Evolutionary conservation across 768 basidiomycete species (phyloP).

Genomic region (Tephrocybe sp.): DNA sequence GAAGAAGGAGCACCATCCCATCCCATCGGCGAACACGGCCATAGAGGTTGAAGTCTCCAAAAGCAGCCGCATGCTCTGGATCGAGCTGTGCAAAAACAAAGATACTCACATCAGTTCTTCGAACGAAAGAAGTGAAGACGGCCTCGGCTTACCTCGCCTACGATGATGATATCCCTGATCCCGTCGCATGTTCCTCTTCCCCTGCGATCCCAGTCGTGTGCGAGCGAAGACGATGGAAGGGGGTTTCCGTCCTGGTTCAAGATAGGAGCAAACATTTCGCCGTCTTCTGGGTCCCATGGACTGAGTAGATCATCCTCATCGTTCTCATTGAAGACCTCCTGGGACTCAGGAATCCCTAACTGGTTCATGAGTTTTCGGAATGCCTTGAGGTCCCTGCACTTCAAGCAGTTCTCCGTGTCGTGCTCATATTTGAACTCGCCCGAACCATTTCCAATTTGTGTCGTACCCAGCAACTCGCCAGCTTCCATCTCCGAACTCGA

Average conservation of each 20-base stretch:
- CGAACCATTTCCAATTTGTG: not conserved
- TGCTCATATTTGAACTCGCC: slow-evolving; percentile 5
- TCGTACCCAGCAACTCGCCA: not conserved
- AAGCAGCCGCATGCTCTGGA: slow-evolving; percentile 8
- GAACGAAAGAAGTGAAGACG: not conserved
- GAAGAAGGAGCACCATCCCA: slow-evolving; percentile 5
- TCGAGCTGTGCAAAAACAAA: not conserved
- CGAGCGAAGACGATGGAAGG: not conserved
- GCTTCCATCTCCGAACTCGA: not conserved
- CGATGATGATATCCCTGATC: slow-evolving; percentile 5
- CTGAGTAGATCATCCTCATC: slow-evolving; percentile 11
- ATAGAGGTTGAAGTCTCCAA: not conserved
- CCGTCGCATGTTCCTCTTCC: slow-evolving; percentile 8
- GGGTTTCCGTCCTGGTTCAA: not conserved
- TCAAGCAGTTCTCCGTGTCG: not conserved
- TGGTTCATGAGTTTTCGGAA: not conserved
- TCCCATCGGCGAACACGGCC: slow-evolving; percentile 13
- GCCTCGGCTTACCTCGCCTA: slow-evolving; percentile 9
- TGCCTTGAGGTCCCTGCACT: not conserved
- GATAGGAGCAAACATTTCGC: not conserved
- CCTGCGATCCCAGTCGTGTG: slow-evolving; percentile 4
- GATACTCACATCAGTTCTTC: not conserved
- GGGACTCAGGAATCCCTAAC: not conserved
- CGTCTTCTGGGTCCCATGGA: slow-evolving; percentile 7
- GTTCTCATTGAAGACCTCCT: not conserved